phyloP scores from a whole-genome alignment of 2,329 filamentous ascomycete genomes.

The Fusarium miscanthi region DNA sequence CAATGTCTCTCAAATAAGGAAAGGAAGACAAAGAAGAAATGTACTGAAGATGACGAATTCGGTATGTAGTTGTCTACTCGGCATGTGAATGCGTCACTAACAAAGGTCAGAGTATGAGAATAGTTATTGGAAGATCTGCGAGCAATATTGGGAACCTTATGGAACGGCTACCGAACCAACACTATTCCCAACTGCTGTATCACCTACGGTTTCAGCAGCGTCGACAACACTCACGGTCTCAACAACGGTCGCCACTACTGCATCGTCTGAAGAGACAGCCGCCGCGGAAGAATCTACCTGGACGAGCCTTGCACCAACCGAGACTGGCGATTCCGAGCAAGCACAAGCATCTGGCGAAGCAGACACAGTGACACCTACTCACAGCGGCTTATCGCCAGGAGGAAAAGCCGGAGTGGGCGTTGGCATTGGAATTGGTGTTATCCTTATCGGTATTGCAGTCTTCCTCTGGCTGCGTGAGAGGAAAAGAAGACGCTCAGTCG shows the following conservation, averaged over 20 bases:
- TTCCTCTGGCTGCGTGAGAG: conserved; percentile 41
- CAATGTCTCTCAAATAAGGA: conserved; percentile 35
- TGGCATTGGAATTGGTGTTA: conserved; percentile 26
- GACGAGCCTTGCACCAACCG: not conserved
- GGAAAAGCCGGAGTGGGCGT: conserved; percentile 38
- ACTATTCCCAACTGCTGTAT: conserved; percentile 13
- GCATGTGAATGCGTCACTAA: not conserved
- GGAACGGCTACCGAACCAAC: conserved; percentile 41
- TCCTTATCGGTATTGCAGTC: conserved; percentile 27
- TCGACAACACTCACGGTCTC: not conserved
- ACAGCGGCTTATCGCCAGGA: conserved; percentile 15
- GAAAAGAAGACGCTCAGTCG: conserved; percentile 20
- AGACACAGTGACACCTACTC: not conserved
- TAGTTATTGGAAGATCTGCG: conserved; percentile 45
- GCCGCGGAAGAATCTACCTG: not conserved
- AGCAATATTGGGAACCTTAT: conserved; percentile 43
- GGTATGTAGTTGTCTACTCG: conserved; percentile 9
- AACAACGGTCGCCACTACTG: not conserved
- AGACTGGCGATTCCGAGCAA: conserved; percentile 6
- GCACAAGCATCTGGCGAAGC: not conserved
- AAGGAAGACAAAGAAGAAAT: conserved; percentile 25
- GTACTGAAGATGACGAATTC: conserved; percentile 39
- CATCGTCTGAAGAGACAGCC: not conserved
- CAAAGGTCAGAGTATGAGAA: conserved; percentile 40
- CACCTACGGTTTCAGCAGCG: not conserved